A percentile compares a stretch with the other conserved stretches of the same genome.
Evolutionary conservation across 306 rosid genomes (phyloP).

Genomic region (Ammopiptanthus mongolicus): DNA sequence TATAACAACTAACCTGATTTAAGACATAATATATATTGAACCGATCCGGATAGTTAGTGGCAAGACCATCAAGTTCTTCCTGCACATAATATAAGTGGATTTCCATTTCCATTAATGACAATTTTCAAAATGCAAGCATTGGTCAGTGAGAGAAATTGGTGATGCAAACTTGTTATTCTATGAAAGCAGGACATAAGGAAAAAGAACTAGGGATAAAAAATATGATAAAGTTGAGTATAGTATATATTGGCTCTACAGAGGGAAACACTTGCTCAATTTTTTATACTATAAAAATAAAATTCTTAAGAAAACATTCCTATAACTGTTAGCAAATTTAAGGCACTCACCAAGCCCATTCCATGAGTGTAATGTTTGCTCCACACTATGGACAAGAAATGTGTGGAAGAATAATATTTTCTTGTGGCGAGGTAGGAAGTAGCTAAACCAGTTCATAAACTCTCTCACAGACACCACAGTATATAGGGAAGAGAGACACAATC

Average conservation of each 20-base stretch:
- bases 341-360: background rate
- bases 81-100: conserved; percentile 30
- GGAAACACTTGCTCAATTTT: background rate
- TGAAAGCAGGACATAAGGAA: background rate
- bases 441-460: background rate
- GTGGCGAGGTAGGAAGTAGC: background rate
- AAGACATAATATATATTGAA: conserved; percentile 72
- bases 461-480: background rate
- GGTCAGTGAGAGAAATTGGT: background rate
- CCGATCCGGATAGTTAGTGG: conserved; percentile 58
- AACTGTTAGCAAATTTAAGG: background rate
- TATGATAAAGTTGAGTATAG: background rate
- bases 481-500: background rate
- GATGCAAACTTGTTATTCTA: background rate
- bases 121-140: background rate
- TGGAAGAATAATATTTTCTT: background rate
- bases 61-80: conserved; percentile 83
- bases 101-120: background rate
- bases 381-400: background rate
- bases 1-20: conserved; percentile 62
- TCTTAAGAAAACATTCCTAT: background rate
- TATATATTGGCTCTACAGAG: background rate
- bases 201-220: background rate
- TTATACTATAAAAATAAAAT: background rate
- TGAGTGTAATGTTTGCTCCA: background rate